Base-by-base conservation (phyloP, 805 yeast species). In the Candida pseudofarinosa region DNA sequence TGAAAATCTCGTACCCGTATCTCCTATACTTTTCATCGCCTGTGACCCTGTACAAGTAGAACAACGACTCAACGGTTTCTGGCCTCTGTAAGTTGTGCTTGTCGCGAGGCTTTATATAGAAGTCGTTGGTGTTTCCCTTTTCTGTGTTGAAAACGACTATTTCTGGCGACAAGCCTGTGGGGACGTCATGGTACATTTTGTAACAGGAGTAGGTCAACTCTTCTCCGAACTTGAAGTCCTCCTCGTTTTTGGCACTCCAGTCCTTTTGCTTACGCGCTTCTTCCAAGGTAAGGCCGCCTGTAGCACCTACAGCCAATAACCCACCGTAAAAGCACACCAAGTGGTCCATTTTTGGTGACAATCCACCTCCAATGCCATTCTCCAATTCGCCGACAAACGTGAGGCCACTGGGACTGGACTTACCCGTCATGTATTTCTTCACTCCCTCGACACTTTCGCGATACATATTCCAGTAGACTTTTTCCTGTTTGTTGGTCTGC, bases 321-420 rank as follows among this genome's bases (percentile, higher is more conserved):
- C 97, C 97, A 43, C 96, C 96, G 57, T 86, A 79, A 63, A 88
- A 89, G 61, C 97, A 90, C 19, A 88, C 97, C 46, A 88, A 69
- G 63, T 90, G 97, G 59, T 90, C 97, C 96, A 90, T 87, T 58
- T 88, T 88, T 14, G 80, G 67, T 13, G 83, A 77, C 13, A 83
- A 60, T 2, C 69, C 64, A 0, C 84, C 81, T 4, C 62, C 65
- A n/a, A 87, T 53, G 8, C 97, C 97, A 20, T 62, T 51, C 17
- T 83, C 86, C 39, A 79, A 73, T 60, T 90, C 97, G 8, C 95
- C 96, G 44, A 89, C 72, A 55, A 73, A 90, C 0, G 84, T 73
- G 18, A 85, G 67, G 1, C 76, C 74, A 51, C 65, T 76, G 3
- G 95, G 95, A 31, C 61, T 59, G 0, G 95, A 81, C 42, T 76